phyloP scores from a whole-genome alignment of 2,329 filamentous ascomycete species.

The Fonsecaea monophora region DNA sequence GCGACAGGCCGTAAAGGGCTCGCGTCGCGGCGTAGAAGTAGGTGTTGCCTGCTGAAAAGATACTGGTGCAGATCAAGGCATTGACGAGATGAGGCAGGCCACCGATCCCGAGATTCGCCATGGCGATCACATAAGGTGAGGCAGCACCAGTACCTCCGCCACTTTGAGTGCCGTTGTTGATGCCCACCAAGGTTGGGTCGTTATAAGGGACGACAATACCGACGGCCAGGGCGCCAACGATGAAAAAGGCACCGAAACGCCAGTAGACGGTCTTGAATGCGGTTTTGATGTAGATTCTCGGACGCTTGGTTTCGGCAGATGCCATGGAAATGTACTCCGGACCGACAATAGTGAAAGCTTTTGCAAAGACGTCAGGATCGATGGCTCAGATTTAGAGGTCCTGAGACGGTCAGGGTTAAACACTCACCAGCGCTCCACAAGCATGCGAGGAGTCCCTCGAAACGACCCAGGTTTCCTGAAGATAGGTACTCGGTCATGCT shows the following conservation, averaged over 20 bases:
- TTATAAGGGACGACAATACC: background rate
- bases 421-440: conserved; percentile 53
- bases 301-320: conserved; percentile 62
- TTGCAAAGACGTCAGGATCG: conserved; percentile 36
- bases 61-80: conserved; percentile 55
- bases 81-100: conserved; percentile 65
- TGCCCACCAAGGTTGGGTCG: conserved; percentile 51
- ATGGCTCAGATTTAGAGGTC: too few species aligned
- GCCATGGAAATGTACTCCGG: conserved; percentile 47
- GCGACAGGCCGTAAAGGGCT: conserved; percentile 62
- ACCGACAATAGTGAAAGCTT: conserved; percentile 67
- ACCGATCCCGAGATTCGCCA: conserved; percentile 60
- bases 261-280: conserved; percentile 78
- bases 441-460: conserved; percentile 63
- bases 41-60: background rate
- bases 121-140: conserved; percentile 69
- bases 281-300: conserved; percentile 69
- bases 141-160: conserved; percentile 57
- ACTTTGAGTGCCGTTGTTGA: conserved; percentile 41
- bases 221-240: background rate
- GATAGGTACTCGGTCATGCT: background rate
- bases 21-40: conserved; percentile 67
- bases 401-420: too few species aligned
- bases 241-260: conserved; percentile 57
- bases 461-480: background rate